Conservation (phyloP, 441 rosid genomes). For the Theobroma grandiflorum region DNA sequence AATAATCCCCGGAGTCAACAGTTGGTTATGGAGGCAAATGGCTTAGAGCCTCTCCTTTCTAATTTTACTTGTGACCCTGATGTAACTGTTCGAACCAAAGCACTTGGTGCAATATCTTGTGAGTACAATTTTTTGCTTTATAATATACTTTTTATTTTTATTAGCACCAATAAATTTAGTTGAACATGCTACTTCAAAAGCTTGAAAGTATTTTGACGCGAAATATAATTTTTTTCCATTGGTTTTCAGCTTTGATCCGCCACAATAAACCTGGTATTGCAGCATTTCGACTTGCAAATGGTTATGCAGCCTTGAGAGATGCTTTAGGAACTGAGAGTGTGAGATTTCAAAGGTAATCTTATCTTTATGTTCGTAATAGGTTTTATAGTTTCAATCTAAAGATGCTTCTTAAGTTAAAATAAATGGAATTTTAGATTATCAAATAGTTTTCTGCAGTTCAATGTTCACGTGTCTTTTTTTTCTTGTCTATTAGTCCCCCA, state of each 20-base stretch:
- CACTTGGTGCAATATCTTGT: conserved; percentile 95
- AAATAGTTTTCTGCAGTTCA: neutral
- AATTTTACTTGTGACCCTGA: conserved; percentile 83
- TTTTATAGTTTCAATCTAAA: neutral
- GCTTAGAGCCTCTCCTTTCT: conserved; percentile 72
- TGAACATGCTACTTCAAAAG: neutral
- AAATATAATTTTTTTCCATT: conserved; percentile 25
- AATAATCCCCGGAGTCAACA: conserved; percentile 94
- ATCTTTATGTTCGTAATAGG: neutral
- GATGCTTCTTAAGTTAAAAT: neutral
- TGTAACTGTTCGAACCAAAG: conserved; percentile 70
- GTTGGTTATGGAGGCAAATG: conserved; percentile 95
- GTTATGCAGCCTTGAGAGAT: conserved; percentile 80
- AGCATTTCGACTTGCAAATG: conserved; percentile 92
- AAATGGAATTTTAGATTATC: neutral
- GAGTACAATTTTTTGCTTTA: conserved; percentile 39
- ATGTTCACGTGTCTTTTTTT: neutral
- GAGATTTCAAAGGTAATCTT: conserved; percentile 83
- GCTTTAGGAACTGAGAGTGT: conserved; percentile 73
- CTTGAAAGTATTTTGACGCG: conserved; percentile 23
- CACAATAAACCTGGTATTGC: conserved; percentile 81
- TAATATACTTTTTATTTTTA: neutral
- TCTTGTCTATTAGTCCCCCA: conserved; percentile 3
- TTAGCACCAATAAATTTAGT: neutral
- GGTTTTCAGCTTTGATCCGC: conserved; percentile 72